Conservation (phyloP, 352 stramenopile genomes). For the Phytopythium chamaehyphon region DNA sequence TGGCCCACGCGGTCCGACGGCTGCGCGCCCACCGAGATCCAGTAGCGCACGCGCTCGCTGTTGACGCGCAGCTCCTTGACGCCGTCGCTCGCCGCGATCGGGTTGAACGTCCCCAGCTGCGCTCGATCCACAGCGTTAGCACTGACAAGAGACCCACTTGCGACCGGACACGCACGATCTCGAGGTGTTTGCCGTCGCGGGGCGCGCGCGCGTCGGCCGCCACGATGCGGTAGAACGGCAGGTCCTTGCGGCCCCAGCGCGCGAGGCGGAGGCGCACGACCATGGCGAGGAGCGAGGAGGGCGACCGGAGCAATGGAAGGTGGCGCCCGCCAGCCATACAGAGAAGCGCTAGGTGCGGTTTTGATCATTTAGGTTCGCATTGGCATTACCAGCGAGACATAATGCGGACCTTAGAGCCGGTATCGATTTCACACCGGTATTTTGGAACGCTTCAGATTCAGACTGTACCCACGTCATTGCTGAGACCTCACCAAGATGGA, state of each 20-base stretch:
- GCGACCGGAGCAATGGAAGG: too few relatives aligned
- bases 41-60: slow-evolving; percentile 84
- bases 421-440: too few relatives aligned
- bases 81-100: slow-evolving; percentile 73
- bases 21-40: slow-evolving; percentile 84
- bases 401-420: too few relatives aligned
- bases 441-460: too few relatives aligned
- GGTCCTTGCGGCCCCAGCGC: slow-evolving; percentile 83
- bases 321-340: background rate
- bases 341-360: too few relatives aligned
- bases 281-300: slow-evolving; percentile 32
- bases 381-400: too few relatives aligned
- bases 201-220: slow-evolving; percentile 77
- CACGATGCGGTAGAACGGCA: slow-evolving; percentile 89
- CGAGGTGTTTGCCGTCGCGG: slow-evolving; percentile 81
- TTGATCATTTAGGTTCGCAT: too few relatives aligned
- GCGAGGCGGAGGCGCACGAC: slow-evolving; percentile 84
- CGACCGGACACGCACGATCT: slow-evolving; percentile 59
- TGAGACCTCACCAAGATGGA: too few relatives aligned
- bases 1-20: slow-evolving; percentile 81
- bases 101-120: slow-evolving; percentile 85
- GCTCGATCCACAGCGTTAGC: background rate
- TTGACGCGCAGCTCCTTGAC: slow-evolving; percentile 88
- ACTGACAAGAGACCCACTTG: background rate
- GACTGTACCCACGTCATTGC: too few relatives aligned